These are phyloP conservation scores for Steccherinum ochraceum DNA, from an alignment of 768 basidiomycete species.

Conservation along the genomic window DNA sequence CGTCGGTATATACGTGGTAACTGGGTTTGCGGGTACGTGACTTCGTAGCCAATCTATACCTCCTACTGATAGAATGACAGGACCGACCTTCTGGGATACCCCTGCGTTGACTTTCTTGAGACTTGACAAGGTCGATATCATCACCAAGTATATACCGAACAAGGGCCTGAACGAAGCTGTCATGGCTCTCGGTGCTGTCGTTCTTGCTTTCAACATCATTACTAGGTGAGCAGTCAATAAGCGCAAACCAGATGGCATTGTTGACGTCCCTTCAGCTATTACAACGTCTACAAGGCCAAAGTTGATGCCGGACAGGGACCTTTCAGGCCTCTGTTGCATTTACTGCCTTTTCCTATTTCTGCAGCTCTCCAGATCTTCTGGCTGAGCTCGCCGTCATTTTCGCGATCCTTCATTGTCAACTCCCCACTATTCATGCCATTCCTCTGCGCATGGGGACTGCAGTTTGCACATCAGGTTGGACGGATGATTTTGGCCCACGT, in stretches of 20 bases:
- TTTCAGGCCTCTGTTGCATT: constrained; percentile 56
- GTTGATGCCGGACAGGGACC: constrained; percentile 33
- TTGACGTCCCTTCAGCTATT: constrained; percentile 42
- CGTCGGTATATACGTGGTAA: constrained; percentile 65
- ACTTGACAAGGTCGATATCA: constrained; percentile 43
- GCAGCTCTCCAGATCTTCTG: constrained; percentile 71
- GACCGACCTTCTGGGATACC: constrained; percentile 77
- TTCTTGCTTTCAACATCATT: constrained; percentile 74
- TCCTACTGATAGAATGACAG: constrained; percentile 31
- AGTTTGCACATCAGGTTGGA: constrained; percentile 87
- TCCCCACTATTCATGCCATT: constrained; percentile 82
- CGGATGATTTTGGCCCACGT: constrained; percentile 92
- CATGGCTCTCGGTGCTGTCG: constrained; percentile 73
- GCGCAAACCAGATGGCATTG: neutral
- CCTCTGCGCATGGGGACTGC: constrained; percentile 87
- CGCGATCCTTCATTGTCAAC: constrained; percentile 63
- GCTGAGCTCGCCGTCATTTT: constrained; percentile 63
- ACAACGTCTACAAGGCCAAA: constrained; percentile 70
- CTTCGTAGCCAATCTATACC: too few species aligned
- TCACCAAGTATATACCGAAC: constrained; percentile 50
- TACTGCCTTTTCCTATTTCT: constrained; percentile 76
- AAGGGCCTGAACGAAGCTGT: constrained; percentile 80
- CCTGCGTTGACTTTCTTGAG: constrained; percentile 53
- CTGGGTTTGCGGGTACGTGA: constrained; percentile 63
- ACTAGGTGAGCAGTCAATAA: constrained; percentile 45